phyloP scores from a whole-genome alignment of 164 flowering plant genomes.

The Stephania cephalantha region DNA sequence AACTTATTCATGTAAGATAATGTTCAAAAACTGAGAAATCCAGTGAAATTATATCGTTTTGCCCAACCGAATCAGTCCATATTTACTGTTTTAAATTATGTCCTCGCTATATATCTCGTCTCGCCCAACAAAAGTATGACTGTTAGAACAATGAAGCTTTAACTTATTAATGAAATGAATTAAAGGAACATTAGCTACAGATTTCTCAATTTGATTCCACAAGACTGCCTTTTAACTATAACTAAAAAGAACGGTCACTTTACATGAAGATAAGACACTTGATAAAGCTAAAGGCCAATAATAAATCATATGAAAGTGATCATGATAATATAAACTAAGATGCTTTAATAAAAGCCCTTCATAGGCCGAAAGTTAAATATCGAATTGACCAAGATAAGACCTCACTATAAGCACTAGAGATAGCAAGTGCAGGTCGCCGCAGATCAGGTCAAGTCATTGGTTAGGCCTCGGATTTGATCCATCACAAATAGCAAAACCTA shows the following conservation, averaged over 20 bases:
- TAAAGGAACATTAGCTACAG: too few species aligned
- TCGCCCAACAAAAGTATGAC: too few species aligned
- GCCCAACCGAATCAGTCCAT: too few species aligned
- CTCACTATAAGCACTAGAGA: not conserved
- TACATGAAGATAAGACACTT: not conserved
- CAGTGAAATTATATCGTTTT: too few species aligned
- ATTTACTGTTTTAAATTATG: too few species aligned
- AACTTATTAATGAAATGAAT: too few species aligned
- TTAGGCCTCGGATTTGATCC: not conserved
- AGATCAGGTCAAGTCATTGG: not conserved
- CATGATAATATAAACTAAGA: not conserved
- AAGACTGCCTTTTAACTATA: not conserved
- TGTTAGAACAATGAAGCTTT: too few species aligned
- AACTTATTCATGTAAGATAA: too few species aligned
- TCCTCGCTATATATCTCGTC: too few species aligned
- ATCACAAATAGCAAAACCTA: not conserved
- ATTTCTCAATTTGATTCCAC: not conserved
- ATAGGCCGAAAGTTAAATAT: not conserved
- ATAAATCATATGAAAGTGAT: not conserved
- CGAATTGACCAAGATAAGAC: not conserved
- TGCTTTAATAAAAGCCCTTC: not conserved
- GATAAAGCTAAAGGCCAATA: not conserved
- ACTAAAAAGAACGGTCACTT: not conserved
- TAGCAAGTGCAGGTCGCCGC: not conserved
- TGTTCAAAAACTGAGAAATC: too few species aligned